Evolutionary conservation across 192 early-diverging fungal genomes (phyloP).

Genomic region (Coemansia sp.): DNA sequence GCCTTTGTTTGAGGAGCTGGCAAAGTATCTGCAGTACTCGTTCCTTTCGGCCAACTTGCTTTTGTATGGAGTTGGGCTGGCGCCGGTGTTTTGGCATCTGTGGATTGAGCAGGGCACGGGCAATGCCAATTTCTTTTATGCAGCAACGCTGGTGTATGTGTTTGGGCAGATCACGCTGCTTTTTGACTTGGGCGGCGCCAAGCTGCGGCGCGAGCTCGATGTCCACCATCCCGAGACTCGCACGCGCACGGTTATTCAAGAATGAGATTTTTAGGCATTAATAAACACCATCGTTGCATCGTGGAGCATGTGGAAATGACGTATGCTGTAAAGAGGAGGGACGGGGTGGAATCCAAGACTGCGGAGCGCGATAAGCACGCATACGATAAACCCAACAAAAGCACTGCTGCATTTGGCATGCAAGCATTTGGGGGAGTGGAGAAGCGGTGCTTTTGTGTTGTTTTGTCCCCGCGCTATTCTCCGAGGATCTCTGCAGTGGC

Average conservation of each 20-base stretch:
- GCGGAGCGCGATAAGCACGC: too few species aligned
- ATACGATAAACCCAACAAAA: too few species aligned
- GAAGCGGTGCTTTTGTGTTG: too few species aligned
- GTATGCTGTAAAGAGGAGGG: too few species aligned
- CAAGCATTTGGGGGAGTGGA: too few species aligned
- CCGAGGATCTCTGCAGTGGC: too few species aligned
- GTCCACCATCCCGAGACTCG: conserved; percentile 45
- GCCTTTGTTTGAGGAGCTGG: conserved; percentile 73
- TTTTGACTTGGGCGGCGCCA: conserved; percentile 79
- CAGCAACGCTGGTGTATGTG: conserved; percentile 88
- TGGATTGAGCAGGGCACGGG: conserved; percentile 96
- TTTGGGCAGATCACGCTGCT: conserved; percentile 81
- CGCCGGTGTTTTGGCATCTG: conserved; percentile 87
- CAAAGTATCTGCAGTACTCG: conserved; percentile 85
- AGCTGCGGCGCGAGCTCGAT: conserved; percentile 77
- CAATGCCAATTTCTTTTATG: conserved; percentile 98
- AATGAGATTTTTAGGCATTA: conserved; percentile 3
- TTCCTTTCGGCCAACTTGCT: conserved; percentile 71
- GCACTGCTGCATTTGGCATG: too few species aligned
- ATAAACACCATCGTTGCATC: too few species aligned
- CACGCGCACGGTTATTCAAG: conserved; percentile 33
- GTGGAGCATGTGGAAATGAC: too few species aligned
- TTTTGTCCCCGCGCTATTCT: too few species aligned
- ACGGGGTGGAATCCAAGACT: too few species aligned
- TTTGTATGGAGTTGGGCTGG: conserved; percentile 69